phyloP scores from a whole-genome alignment of 371 early-diverging fungal species.

The Encephalitozoon cuniculi region DNA sequence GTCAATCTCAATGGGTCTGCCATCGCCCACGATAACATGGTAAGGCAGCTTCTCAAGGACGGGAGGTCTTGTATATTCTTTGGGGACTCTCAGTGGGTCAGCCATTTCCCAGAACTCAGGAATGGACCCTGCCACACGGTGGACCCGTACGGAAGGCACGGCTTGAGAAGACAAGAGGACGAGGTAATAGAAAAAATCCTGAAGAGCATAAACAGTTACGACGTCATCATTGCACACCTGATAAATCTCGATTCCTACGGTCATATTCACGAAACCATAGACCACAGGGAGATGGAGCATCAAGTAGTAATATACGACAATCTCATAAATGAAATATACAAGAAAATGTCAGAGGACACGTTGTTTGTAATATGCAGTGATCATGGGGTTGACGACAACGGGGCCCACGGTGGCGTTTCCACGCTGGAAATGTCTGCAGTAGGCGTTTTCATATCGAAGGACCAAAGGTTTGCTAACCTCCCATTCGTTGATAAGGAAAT shows the following conservation, averaged over 20 bases:
- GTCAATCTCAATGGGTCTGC: constrained; percentile 35
- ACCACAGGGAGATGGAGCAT: constrained; percentile 70
- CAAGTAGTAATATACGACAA: constrained; percentile 74
- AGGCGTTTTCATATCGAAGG: constrained; percentile 46
- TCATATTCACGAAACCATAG: constrained; percentile 44
- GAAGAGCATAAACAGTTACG: constrained; percentile 8
- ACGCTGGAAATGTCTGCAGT: constrained; percentile 65
- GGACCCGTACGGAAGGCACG: constrained; percentile 24
- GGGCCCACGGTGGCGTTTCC: constrained; percentile 92
- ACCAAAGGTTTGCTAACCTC: background rate
- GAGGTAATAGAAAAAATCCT: constrained; percentile 35
- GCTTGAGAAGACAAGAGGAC: constrained; percentile 36
- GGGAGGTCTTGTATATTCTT: constrained; percentile 39
- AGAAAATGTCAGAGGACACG: constrained; percentile 71
- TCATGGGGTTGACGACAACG: constrained; percentile 92
- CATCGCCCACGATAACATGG: constrained; percentile 39
- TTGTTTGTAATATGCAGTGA: constrained; percentile 85
- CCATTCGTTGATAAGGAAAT: background rate
- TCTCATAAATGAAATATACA: constrained; percentile 66
- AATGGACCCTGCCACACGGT: background rate
- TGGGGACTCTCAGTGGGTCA: constrained; percentile 60
- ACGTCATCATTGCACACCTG: constrained; percentile 36
- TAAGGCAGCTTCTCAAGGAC: constrained; percentile 28
- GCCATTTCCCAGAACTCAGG: constrained; percentile 48
- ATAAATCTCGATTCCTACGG: constrained; percentile 55